Evolutionary conservation across 768 basidiomycete species (phyloP).

Genomic region (Lentinula edodes): DNA sequence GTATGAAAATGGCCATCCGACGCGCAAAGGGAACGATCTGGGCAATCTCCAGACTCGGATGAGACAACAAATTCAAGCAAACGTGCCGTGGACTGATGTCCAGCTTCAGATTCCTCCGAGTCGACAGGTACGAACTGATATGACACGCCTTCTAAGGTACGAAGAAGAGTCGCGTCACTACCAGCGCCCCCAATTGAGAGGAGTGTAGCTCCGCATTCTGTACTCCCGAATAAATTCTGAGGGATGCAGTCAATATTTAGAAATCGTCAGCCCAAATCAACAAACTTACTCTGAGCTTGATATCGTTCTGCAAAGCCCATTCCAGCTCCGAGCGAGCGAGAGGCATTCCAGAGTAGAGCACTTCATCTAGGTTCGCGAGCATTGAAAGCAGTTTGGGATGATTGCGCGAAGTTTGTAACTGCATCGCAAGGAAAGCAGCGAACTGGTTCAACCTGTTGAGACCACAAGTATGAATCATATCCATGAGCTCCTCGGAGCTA

Average conservation of each 20-base stretch:
- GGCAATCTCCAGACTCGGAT: conserved; percentile 53
- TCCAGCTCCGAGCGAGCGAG: conserved; percentile 46
- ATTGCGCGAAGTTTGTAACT: conserved; percentile 39
- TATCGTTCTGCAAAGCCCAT: conserved; percentile 39
- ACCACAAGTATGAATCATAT: conserved; percentile 46
- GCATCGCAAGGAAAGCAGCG: conserved; percentile 43
- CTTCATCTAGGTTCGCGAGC: conserved; percentile 39
- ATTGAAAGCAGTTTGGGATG: conserved; percentile 41
- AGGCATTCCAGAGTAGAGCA: conserved; percentile 47
- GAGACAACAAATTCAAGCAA: conserved; percentile 58
- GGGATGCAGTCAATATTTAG: conserved; percentile 4
- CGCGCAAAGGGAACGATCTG: conserved; percentile 42
- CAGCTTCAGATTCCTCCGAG: conserved; percentile 21
- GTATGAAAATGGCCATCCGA: conserved; percentile 64
- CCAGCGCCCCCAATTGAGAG: conserved; percentile 35
- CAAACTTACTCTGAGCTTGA: conserved; percentile 37
- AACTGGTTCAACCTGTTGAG: conserved; percentile 56
- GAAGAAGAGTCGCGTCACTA: conserved; percentile 29
- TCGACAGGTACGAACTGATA: conserved; percentile 44
- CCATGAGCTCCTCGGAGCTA: conserved; percentile 44
- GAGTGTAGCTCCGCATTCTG: conserved; percentile 51
- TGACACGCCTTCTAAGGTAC: conserved; percentile 36
- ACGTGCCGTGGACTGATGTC: conserved; percentile 40
- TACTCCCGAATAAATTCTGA: conserved; percentile 54
- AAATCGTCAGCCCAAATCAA: conserved; percentile 2